Percentiles rank a stretch among this genome's conserved stretches.
Conservation (phyloP, 2,329 filamentous ascomycete genomes). For the Exophiala bonariae region DNA sequence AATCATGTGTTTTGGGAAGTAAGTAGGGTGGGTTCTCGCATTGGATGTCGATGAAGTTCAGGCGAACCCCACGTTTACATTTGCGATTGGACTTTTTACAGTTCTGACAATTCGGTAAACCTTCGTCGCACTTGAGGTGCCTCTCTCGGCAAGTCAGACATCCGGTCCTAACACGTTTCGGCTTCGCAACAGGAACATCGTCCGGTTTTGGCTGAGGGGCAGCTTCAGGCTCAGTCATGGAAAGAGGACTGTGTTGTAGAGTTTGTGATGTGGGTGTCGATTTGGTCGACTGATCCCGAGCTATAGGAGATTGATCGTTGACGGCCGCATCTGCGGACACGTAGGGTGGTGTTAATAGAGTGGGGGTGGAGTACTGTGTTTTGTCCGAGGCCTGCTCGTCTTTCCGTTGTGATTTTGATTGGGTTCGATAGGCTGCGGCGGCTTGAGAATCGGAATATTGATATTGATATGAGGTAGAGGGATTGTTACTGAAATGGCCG, state of each 20-base stretch:
- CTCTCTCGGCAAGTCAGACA: constrained; percentile 87
- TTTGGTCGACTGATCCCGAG: constrained; percentile 22
- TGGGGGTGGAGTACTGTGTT: neutral
- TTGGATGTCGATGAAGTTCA: constrained; percentile 89
- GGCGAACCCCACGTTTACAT: constrained; percentile 80
- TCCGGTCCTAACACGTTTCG: constrained; percentile 85
- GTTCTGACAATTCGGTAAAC: constrained; percentile 66
- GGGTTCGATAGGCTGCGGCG: neutral
- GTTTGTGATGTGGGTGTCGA: constrained; percentile 25
- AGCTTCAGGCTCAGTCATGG: constrained; percentile 24
- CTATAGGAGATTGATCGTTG: constrained; percentile 19
- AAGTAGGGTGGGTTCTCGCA: constrained; percentile 62
- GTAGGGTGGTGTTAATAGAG: constrained; percentile 24
- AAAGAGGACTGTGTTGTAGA: constrained; percentile 23
- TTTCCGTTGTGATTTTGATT: constrained; percentile 10
- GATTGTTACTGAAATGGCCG: neutral
- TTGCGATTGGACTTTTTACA: constrained; percentile 83
- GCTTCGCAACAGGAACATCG: constrained; percentile 50
- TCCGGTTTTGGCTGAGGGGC: constrained; percentile 15
- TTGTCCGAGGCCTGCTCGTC: constrained; percentile 10
- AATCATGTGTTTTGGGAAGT: constrained; percentile 63
- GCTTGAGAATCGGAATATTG: constrained; percentile 2
- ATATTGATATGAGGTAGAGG: neutral
- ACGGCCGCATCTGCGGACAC: constrained; percentile 20
- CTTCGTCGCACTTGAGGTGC: constrained; percentile 90